Base-by-base conservation (phyloP, 2,329 filamentous ascomycete species). In the Pseudopyrenochaeta lycopersici region DNA sequence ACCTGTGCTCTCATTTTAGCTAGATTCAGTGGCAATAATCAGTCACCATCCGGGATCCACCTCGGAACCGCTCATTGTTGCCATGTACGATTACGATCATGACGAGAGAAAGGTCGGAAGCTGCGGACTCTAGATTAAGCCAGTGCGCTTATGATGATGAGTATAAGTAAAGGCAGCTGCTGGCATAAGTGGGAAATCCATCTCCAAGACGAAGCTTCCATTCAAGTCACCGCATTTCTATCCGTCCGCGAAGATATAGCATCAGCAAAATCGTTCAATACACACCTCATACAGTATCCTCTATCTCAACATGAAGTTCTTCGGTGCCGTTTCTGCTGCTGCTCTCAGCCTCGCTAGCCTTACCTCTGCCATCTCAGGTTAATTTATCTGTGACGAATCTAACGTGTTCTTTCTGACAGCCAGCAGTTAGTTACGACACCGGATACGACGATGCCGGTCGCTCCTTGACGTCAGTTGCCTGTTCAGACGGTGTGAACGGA, bases 401-500 rank as follows among this genome's bases (percentile, higher is more conserved):
- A 6, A 6, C 23, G 1, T 14, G 7, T 47, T n/a, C 15, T 2
- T 49, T 15, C 51, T 62, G 46, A 65, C 41, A 17, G 17, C 36
- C 9, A 30, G 42, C 46, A 73, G 89, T 92, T 68, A 88, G 88
- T 60, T 94, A 88, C 76, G 90, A 93, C 77, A 77, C 78, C 17
- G 86, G 83, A 70, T 95, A 91, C 78, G 90, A 93, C 70, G 78
- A 88, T 58, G 72, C 72, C 40, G 62, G 62, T 54, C 83, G 86
- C 52, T 80, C 84, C 39, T 73, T 93, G 49, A 80, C 76, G 30
- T 73, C 68, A 4, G 82, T 92, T 39, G 73, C 87, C 56, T 92
- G 89, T 83, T 89, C 85, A 29, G 85, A 91, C 68, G 89, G 89
- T 49, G 41, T 58, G 56, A 88, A 90, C 75, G 89, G 89, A 52